A percentile compares a stretch with the other conserved stretches of the same genome.
Evolutionary conservation across 164 flowering plant species (phyloP).

Genomic region (Stephania japonica): DNA sequence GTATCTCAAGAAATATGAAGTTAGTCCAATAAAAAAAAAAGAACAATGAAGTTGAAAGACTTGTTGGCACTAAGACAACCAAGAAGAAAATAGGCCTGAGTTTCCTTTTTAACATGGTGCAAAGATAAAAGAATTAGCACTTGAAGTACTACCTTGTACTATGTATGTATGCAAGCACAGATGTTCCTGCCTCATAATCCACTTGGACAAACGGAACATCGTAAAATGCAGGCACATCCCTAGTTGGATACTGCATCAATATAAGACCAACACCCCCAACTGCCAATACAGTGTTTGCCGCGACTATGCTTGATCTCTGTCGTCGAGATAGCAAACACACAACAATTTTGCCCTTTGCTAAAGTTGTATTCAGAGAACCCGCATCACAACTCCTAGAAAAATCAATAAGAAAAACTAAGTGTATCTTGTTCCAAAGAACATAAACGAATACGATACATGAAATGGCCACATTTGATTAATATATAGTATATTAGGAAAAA

Average conservation of each 20-base stretch:
- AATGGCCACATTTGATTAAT: too few relatives aligned
- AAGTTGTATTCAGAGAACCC: constrained; percentile 11
- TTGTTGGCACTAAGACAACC: too few relatives aligned
- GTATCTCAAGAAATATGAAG: not conserved
- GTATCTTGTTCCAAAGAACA: not conserved
- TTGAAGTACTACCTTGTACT: not conserved
- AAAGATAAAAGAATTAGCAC: not conserved
- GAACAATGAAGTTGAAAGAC: too few relatives aligned
- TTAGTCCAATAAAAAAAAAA: too few relatives aligned
- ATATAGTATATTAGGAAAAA: too few relatives aligned
- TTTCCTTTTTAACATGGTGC: not conserved
- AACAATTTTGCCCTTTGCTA: constrained; percentile 15
- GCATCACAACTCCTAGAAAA: constrained; percentile 22
- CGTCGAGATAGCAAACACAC: constrained; percentile 14
- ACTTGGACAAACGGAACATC: not conserved
- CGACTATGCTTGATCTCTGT: not conserved
- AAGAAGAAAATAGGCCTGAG: not conserved
- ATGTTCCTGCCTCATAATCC: not conserved
- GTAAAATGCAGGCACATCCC: not conserved
- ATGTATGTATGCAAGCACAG: not conserved
- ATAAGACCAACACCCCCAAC: constrained; percentile 10
- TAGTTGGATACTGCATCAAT: not conserved
- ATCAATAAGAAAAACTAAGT: not conserved
- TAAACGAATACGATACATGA: not conserved
- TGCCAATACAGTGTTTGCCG: not conserved